Base-by-base conservation (phyloP, 2,329 filamentous ascomycete species). In the Scedosporium apiospermum region DNA sequence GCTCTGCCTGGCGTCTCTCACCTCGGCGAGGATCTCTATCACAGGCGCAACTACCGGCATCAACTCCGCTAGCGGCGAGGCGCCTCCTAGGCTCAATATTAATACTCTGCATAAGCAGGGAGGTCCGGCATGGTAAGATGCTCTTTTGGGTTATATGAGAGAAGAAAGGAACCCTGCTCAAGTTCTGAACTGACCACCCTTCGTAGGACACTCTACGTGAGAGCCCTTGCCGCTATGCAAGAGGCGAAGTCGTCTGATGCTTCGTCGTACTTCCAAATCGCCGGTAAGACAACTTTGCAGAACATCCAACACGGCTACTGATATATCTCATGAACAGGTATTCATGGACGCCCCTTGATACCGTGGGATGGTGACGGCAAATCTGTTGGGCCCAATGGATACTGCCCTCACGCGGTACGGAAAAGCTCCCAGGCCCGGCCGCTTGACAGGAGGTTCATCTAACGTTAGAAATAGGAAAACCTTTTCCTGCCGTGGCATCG, bases 401-500 rank as follows among this genome's bases (percentile, higher is more conserved):
- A 78, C 67, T 81, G 78, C 60, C 79, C 78, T 16, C 78, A 83
- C 58, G 73, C 74, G 63, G 80, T 82, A 72, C 67, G 73, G 21
- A 12, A 14, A 18, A 10, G n/a, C n/a, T 38, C 10, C 10, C 10
- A 12, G 34, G 1, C 4, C 34, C 10, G 10, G 4, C 10, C 1
- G 10, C 34, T 38, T 38, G 34, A 3, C 3, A 14, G n/a, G 2
- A 12, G 4, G 41, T 18, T 16, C 42, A 1, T 1, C 26, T 58
- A 51, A 23, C 18, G 26, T 9, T 12, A 16, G 12, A 51, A 23
- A 16, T 49, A 81, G 80, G 78, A 82, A 68, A 71, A 75, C n/a
- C 68, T 79, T 26, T 82, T 84, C 65, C 68, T 77, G 6, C 71
- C 78, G 18, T 86, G 82, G 83, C 83, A 87, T 69, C 79, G 82